Evolutionary conservation across 1,284 basidiomycete species (phyloP), one percentile per base, ranked within the genome.

Genomic region (Volvariella volvacea): DNA sequence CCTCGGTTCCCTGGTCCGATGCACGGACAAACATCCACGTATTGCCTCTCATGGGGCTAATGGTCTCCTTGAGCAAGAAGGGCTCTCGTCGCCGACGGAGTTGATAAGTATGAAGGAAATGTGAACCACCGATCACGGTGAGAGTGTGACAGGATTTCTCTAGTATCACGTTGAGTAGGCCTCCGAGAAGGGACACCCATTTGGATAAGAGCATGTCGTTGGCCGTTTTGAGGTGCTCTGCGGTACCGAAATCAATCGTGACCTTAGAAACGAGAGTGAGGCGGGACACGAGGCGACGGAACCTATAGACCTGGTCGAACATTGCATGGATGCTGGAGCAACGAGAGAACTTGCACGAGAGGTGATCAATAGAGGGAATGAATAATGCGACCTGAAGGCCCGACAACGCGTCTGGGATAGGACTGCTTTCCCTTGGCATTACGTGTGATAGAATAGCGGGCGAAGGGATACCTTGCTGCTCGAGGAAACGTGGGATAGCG

Each of bases 111-210:
- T 20, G n/a, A 8, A 36, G 34, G 34, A 36, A 36, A 15, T 36
- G 34, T 4, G 34, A 15, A 15, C 34, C 34, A 7, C 34, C 34
- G 34, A 20, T 36, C 34, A 36, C 34, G 6, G 34, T 15, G n/a
- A 36, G 34, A 6, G 34, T 36, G n/a, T 36, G 34, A n/a, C 34
- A 36, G n/a, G 34, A 36, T 36, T 36, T 36, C 19, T 36, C 34
- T 15, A 36, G 34, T 16, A 36, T 20, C 19, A 20, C 19, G n/a
- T 36, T 36, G n/a, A 36, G 19, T 4, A 36, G 34, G 34, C 34
- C 34, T 4, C 19, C 34, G 8, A 36, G 14, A 6, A 36, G 34
- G 15, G n/a, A 16, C n/a, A 20, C 19, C 34, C 34, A 36, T 20
- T 20, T 15, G 19, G 34, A 15, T 6, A 36, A n/a, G 14, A 36